phyloP scores from a whole-genome alignment of 2,329 filamentous ascomycete genomes.

The Colletotrichum sojae region DNA sequence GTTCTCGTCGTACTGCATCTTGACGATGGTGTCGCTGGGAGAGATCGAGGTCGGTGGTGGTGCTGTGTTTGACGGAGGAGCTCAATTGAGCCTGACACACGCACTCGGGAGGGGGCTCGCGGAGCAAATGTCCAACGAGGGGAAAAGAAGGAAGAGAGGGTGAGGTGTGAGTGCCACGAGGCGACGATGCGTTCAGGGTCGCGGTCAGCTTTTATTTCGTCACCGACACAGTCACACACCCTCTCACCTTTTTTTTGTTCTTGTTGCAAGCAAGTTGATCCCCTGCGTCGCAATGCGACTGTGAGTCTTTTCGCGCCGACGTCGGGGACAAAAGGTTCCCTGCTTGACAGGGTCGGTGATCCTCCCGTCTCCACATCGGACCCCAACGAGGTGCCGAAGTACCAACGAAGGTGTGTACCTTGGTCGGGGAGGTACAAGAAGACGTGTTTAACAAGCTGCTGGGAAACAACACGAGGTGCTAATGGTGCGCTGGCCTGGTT shows the following conservation, averaged over 20 bases:
- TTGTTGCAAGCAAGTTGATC: not conserved
- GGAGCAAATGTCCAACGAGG: not conserved
- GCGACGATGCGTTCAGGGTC: conserved; percentile 19
- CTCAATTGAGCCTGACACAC: conserved; percentile 7
- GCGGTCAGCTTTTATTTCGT: conserved; percentile 36
- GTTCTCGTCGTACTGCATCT: conserved; percentile 35
- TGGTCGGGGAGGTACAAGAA: no score
- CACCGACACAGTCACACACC: not conserved
- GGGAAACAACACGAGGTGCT: no score
- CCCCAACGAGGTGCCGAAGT: no score
- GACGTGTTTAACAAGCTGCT: no score
- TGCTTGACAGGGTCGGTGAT: conserved; percentile 29
- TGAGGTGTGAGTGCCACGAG: not conserved
- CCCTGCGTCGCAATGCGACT: not conserved
- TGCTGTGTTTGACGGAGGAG: not conserved
- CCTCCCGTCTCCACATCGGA: conserved; percentile 29
- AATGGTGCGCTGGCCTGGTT: no score
- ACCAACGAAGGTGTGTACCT: no score
- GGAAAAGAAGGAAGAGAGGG: no score
- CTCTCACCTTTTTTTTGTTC: not conserved
- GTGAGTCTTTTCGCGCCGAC: conserved; percentile 21
- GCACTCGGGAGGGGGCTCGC: conserved; percentile 12
- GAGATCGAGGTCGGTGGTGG: not conserved
- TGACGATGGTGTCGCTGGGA: no score
- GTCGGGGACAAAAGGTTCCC: conserved; percentile 24